Base-by-base conservation (phyloP, 352 stramenopile species). In the Globisporangium cylindrosporum region DNA sequence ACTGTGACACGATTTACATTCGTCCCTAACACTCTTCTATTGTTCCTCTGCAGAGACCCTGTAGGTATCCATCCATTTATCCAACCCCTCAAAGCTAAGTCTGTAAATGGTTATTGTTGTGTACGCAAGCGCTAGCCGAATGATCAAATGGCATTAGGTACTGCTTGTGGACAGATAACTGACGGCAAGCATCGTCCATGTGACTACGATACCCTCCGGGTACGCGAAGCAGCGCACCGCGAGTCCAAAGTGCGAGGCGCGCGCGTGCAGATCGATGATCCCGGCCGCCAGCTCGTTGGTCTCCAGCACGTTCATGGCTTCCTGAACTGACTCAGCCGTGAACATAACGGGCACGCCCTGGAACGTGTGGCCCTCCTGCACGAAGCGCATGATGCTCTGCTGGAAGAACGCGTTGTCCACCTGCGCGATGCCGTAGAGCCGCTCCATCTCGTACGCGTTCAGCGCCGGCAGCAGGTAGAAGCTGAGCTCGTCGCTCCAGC, bases 131-230 rank as follows among this genome's bases (percentile, higher is more conserved):
- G 36, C 36, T 29, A 18, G 8, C 25, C 14, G 7, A 10, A 41
- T 24, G 12, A 9, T 15, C 14, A 41, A 22, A 2, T 38, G 8
- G 18, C 27, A 24, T 64, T 59, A 14, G 18, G n/a, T 34, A 20
- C 25, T 58, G 34, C 3, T 62, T 10, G 34, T 60, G 32, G 79
- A 84, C 56, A 79, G 73, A 58, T 90, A 92, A 61, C 79, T 89
- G 25, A 86, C 86, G 2, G 87, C 90, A 12, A 97, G 64, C 90
- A 97, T 96, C 58, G 92, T 68, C 91, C 91, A 97, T 48, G 73
- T 76, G 20, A 89, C 88, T 9, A 76, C 67, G 0, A 84, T 73
- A n/a, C 77, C 61, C 61, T 97, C 83, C 0, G 91, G 76, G 67
- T 97, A 97, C 15, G 84, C 73, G 64, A 95, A 95, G 63, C 88